A percentile compares a stretch with the other conserved stretches of the same genome.
These are phyloP conservation scores for Agastache rugosa DNA, from an alignment of 257 asterid species.

Conservation along the genomic window DNA sequence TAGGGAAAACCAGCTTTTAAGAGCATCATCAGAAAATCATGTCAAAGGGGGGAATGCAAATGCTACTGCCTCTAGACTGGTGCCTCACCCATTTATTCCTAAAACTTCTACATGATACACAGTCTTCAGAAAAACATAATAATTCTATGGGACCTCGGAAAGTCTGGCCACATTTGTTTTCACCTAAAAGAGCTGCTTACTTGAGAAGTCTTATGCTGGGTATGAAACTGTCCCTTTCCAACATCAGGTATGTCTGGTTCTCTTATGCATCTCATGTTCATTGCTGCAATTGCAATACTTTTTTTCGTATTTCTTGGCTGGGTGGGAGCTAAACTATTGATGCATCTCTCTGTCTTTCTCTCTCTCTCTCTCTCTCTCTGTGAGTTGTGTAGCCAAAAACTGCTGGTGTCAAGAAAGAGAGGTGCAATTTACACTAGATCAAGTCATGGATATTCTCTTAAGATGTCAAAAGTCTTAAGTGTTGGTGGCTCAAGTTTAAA, in stretches of 20 bases:
- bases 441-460: slow-evolving; percentile 78
- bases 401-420: slow-evolving; percentile 70
- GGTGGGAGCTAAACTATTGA: slow-evolving; percentile 30
- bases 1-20: slow-evolving; percentile 83
- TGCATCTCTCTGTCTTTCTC: slow-evolving; percentile 30
- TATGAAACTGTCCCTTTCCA: slow-evolving; percentile 48
- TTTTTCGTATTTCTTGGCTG: slow-evolving; percentile 18
- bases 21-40: slow-evolving; percentile 60
- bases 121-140: slow-evolving; percentile 54
- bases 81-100: slow-evolving; percentile 42
- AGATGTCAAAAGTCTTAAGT: slow-evolving; percentile 75
- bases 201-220: slow-evolving; percentile 56
- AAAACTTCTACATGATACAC: slow-evolving; percentile 44
- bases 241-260: slow-evolving; percentile 53
- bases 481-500: slow-evolving; percentile 82
- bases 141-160: slow-evolving; percentile 51
- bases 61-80: slow-evolving; percentile 39
- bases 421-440: slow-evolving; percentile 88
- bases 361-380: slow-evolving; percentile 23
- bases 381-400: slow-evolving; percentile 61
- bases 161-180: slow-evolving; percentile 57
- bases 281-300: slow-evolving; percentile 17
- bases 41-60: slow-evolving; percentile 44
- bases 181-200: slow-evolving; percentile 74
- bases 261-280: slow-evolving; percentile 31